Base-by-base conservation (phyloP, 441 rosid species). In the Theobroma grandiflorum region DNA sequence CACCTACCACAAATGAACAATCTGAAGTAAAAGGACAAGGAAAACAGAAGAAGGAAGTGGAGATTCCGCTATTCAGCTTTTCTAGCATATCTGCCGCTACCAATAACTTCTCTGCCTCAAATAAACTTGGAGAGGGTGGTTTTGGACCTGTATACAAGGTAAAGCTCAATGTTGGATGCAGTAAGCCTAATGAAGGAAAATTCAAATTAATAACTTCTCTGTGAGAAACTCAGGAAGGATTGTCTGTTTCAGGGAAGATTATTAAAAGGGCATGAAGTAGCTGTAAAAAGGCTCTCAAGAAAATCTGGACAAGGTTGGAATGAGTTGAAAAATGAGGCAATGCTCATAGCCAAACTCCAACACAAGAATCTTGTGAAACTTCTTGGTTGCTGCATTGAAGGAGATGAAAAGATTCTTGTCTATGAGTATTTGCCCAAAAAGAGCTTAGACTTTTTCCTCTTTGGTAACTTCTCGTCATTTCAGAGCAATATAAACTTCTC, bases 381-480 rank as follows among this genome's bases (percentile, higher is more conserved):
- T 50, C 72, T 77, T 2, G 79, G 82, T 16, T 79, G 82, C 66
- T 79, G 82, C 78, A 64, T 79, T 50, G 78, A 79, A 73, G 73
- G 66, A 22, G 58, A 73, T 42, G 82, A 79, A 52, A 63, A 63
- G n/a, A 79, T 79, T 74, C 74, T 79, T 42, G 43, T 79, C 18
- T 77, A 77, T 12, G 79, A 77, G 18, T 77, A 65, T 52, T 66
- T 77, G 78, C 58, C 78, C 22, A 79, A 79, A 11, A 74, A 79
- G 50, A 74, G 78, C 82, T 26, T 73, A 61, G 78, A 79, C n/a
- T 12, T 43, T 52, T 67, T 66, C 63, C 79, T 66, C 10, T 66
- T 77, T 15, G 79, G 79, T 77, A 65, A 37, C 62, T 52, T 50
- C 33, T 47, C 47, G 12, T 53, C 26, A 52, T 35, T n/a, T n/a